Evolutionary conservation across 2,329 filamentous ascomycete species (phyloP).

Genomic region (Cladosporium cucumerinum): DNA sequence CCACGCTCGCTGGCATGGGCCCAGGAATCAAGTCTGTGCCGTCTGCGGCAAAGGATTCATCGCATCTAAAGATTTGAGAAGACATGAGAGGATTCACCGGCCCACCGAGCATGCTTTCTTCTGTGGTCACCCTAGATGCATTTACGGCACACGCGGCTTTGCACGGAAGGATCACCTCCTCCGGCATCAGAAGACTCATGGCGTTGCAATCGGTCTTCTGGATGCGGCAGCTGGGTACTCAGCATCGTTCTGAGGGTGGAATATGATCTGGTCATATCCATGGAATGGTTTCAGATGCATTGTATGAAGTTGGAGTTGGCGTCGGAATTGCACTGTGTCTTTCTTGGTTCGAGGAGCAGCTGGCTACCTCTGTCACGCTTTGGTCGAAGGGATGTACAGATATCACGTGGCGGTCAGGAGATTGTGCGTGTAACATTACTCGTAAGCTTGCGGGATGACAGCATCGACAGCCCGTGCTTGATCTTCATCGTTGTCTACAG

Average conservation of each 20-base stretch:
- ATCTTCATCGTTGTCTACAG: neutral
- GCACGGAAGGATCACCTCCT: slow-evolving; percentile 6
- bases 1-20: slow-evolving; percentile 12
- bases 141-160: neutral
- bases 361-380: neutral
- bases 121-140: neutral
- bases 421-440: neutral
- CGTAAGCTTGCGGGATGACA: neutral
- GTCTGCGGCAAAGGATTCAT: slow-evolving; percentile 4
- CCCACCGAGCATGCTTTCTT: neutral
- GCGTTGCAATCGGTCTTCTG: neutral
- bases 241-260: neutral
- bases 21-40: neutral
- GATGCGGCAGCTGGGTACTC: neutral
- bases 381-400: neutral
- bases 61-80: slow-evolving; percentile 6
- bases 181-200: slow-evolving; percentile 3
- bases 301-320: neutral
- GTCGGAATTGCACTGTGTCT: neutral
- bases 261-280: too few relatives aligned
- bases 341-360: neutral
- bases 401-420: neutral
- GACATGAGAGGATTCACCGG: neutral
- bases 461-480: neutral
- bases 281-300: neutral